phyloP scores from a whole-genome alignment of 179 eudicot species.

The Beta lomatogona region DNA sequence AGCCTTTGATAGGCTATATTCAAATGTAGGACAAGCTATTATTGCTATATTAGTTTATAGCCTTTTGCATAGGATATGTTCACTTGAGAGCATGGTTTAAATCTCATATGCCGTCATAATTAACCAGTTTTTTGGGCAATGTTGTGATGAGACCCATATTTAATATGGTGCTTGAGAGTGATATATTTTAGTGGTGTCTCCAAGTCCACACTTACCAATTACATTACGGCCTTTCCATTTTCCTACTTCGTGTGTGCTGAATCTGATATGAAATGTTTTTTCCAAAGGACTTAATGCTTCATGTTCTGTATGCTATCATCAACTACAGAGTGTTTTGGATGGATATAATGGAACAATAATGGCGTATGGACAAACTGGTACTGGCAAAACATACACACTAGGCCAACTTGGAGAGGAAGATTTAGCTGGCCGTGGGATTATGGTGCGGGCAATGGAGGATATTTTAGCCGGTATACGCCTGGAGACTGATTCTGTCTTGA shows the following conservation, averaged over 20 bases:
- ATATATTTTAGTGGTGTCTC: background rate
- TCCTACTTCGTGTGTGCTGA: background rate
- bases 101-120: no score
- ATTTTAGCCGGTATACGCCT: slow-evolving; percentile 61
- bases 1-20: background rate
- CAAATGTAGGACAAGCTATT: background rate
- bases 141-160: no score
- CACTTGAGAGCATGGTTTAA: background rate
- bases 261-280: background rate
- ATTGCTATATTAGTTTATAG: background rate
- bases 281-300: background rate
- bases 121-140: no score
- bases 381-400: slow-evolving; percentile 88
- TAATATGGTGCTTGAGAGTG: background rate
- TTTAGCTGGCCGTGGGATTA: slow-evolving; percentile 84
- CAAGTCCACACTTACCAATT: background rate
- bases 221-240: background rate
- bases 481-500: slow-evolving; percentile 63
- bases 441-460: slow-evolving; percentile 97
- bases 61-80: background rate
- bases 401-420: slow-evolving; percentile 91
- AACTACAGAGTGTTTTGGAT: slow-evolving; percentile 75
- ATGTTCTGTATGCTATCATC: background rate
- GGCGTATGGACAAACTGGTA: slow-evolving; percentile 96
- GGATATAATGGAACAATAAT: slow-evolving; percentile 94